Percentiles rank a stretch among this genome's conserved stretches.
Conservation (phyloP, 2,329 filamentous ascomycete genomes). For the Nemania serpens region DNA sequence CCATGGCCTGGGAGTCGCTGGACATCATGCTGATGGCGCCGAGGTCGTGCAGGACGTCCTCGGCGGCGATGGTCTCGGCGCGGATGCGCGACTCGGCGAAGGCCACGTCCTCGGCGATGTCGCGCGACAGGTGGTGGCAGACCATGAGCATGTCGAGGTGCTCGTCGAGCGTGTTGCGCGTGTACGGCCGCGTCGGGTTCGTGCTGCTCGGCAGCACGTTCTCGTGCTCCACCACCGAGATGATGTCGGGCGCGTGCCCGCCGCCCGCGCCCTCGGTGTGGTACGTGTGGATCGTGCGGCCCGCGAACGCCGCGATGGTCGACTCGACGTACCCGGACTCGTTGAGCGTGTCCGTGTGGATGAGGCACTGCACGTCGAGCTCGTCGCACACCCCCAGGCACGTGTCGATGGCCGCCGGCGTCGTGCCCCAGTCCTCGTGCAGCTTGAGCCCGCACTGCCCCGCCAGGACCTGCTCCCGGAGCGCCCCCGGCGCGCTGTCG, state of each 20-base stretch:
- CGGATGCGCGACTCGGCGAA: constrained; percentile 95
- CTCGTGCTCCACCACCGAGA: constrained; percentile 83
- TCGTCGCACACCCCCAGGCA: constrained; percentile 88
- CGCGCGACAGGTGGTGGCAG: constrained; percentile 89
- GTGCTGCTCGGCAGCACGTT: constrained; percentile 92
- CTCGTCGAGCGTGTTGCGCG: constrained; percentile 90
- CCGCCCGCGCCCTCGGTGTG: constrained; percentile 96
- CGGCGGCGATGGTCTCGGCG: constrained; percentile 93
- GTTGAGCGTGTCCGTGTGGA: constrained; percentile 95
- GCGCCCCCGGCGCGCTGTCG: constrained; percentile 70
- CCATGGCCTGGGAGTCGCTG: constrained; percentile 95
- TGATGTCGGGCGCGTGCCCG: constrained; percentile 95
- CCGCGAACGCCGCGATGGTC: constrained; percentile 82
- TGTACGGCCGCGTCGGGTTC: constrained; percentile 90
- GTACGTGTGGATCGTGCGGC: constrained; percentile 91
- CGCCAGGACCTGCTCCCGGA: constrained; percentile 80
- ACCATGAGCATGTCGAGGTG: constrained; percentile 99
- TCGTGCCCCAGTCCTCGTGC: constrained; percentile 95
- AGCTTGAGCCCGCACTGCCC: constrained; percentile 91
- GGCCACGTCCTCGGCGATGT: constrained; percentile 94
- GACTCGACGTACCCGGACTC: constrained; percentile 97
- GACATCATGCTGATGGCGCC: constrained; percentile 98
- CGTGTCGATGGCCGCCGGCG: constrained; percentile 87
- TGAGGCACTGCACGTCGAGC: constrained; percentile 88
- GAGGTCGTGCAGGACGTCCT: constrained; percentile 93